A percentile compares a stretch with the other conserved stretches of the same genome.
phyloP scores from a whole-genome alignment of 2,329 filamentous ascomycete species.

The Metarhizium humberi region DNA sequence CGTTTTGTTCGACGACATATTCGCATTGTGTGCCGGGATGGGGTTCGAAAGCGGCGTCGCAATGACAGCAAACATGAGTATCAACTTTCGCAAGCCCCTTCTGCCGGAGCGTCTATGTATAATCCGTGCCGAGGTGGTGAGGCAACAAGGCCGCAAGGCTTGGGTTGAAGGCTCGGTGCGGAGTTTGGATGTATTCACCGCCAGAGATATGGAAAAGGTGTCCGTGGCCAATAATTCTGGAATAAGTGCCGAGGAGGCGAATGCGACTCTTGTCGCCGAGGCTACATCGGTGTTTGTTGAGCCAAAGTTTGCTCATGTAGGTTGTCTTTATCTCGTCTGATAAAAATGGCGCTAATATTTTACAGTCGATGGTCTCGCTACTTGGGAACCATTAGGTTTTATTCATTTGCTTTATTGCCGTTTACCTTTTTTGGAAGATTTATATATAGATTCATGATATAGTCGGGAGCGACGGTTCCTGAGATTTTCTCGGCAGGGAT shows the following conservation, averaged over 20 bases:
- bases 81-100: background rate
- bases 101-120: slow-evolving; percentile 1
- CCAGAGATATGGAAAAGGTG: background rate
- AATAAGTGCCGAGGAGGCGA: background rate
- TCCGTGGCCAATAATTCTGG: background rate
- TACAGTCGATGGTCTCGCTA: background rate
- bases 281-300: slow-evolving; percentile 1
- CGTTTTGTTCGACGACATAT: slow-evolving; percentile 4
- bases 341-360: background rate
- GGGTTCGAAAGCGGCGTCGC: background rate
- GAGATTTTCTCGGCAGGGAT: too few species aligned
- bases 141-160: slow-evolving; percentile 1
- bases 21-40: slow-evolving; percentile 1
- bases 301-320: slow-evolving; percentile 13
- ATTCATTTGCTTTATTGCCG: background rate
- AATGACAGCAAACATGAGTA: slow-evolving; percentile 3
- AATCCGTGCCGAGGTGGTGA: background rate
- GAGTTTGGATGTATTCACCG: background rate
- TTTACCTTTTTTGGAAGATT: too few species aligned
- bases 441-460: too few species aligned
- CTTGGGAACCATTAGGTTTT: background rate
- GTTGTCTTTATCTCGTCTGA: background rate
- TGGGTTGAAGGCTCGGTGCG: slow-evolving; percentile 2
- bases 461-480: too few species aligned
- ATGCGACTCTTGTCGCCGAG: background rate